These are phyloP conservation scores for Auriculariales sp. DNA, from an alignment of 768 basidiomycete species.

Conservation along the genomic window DNA sequence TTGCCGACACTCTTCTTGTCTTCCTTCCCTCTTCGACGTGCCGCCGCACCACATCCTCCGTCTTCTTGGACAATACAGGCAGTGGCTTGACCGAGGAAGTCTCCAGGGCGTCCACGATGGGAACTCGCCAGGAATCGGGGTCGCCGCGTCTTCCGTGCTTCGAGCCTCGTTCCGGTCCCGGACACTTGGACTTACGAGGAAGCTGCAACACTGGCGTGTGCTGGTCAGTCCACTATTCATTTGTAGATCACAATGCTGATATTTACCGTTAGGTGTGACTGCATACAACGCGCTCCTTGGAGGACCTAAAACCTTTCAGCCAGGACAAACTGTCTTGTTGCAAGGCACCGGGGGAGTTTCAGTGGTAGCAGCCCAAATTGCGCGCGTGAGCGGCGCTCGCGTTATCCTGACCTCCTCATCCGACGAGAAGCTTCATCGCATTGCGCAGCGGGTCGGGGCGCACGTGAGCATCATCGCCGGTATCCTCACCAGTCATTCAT, in stretches of 20 bases:
- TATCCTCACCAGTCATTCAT: not conserved
- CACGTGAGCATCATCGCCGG: not conserved
- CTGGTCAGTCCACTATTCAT: slow-evolving; percentile 1
- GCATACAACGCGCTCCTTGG: slow-evolving; percentile 48
- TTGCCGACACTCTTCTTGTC: too few species aligned
- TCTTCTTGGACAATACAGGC: not conserved
- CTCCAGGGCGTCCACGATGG: not conserved
- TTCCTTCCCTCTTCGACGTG: too few species aligned
- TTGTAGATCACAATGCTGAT: slow-evolving; percentile 13
- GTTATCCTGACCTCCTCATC: slow-evolving; percentile 59
- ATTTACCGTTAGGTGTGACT: slow-evolving; percentile 46
- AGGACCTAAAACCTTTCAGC: slow-evolving; percentile 29
- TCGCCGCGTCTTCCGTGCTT: not conserved
- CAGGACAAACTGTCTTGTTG: slow-evolving; percentile 43
- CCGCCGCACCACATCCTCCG: too few species aligned
- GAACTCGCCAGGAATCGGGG: too few species aligned
- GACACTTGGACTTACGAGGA: slow-evolving; percentile 48
- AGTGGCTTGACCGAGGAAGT: not conserved
- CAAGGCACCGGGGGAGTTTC: not conserved
- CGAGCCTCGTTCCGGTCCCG: slow-evolving; percentile 31
- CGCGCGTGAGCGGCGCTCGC: slow-evolving; percentile 44
- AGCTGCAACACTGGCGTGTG: slow-evolving; percentile 47
- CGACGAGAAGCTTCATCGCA: slow-evolving; percentile 42
- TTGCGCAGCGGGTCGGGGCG: slow-evolving; percentile 36
- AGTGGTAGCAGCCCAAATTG: slow-evolving; percentile 40